Percentiles rank a stretch among this genome's conserved stretches.
These are phyloP conservation scores for Amanita rubescens DNA, from an alignment of 768 basidiomycete genomes.

Conservation along the genomic window DNA sequence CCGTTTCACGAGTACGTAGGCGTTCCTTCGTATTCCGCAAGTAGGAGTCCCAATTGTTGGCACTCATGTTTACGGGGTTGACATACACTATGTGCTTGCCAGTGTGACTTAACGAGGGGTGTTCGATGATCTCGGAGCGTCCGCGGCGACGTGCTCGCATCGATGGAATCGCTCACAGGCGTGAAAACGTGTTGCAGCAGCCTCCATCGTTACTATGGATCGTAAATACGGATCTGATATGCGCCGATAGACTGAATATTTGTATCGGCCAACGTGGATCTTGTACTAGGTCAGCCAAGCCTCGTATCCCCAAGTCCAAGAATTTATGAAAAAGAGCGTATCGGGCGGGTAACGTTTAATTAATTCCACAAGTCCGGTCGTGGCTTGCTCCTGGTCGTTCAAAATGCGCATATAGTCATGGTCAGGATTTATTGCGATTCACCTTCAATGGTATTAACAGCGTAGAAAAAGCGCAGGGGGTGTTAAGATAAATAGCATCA, in stretches of 20 bases:
- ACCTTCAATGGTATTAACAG: conserved; percentile 57
- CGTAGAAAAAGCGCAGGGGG: conserved; percentile 52
- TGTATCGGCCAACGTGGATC: conserved; percentile 93
- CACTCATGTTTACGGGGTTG: conserved; percentile 71
- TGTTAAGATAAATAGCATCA: conserved; percentile 81
- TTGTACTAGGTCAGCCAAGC: conserved; percentile 17
- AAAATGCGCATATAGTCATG: not conserved
- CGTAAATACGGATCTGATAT: conserved; percentile 55
- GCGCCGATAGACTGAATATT: conserved; percentile 56
- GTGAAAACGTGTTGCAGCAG: conserved; percentile 72
- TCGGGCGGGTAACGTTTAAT: conserved; percentile 58
- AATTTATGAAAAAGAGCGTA: conserved; percentile 80
- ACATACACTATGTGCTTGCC: conserved; percentile 70
- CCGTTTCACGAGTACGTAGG: conserved; percentile 32
- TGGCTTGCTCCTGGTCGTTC: conserved; percentile 49
- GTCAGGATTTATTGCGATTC: not conserved
- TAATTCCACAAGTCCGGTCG: conserved; percentile 57
- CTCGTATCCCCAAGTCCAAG: conserved; percentile 81
- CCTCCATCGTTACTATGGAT: conserved; percentile 52
- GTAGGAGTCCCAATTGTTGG: conserved; percentile 45
- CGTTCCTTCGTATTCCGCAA: conserved; percentile 29
- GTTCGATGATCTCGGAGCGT: conserved; percentile 19
- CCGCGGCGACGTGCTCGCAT: conserved; percentile 51
- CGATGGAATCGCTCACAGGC: conserved; percentile 84
- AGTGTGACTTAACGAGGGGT: conserved; percentile 31